Conservation (phyloP, 306 rosid genomes). For the Dalbergia cochinchinensis region DNA sequence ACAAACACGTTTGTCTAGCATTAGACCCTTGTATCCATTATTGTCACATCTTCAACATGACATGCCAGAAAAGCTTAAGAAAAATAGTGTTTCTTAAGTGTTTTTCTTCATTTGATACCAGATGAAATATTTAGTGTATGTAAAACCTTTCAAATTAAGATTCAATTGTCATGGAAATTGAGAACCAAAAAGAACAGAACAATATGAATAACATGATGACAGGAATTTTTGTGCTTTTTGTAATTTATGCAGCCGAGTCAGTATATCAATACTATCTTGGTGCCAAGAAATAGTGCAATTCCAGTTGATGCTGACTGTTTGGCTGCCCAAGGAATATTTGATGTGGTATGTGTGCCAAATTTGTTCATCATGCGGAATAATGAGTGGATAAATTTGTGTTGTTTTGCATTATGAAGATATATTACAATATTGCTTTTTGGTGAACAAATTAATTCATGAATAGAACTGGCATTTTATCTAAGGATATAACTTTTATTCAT, state of each 20-base stretch:
- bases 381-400: conserved; percentile 15
- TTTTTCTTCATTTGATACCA: conserved; percentile 7
- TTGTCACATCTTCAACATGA: conserved; percentile 7
- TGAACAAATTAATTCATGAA: conserved; percentile 21
- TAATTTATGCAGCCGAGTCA: conserved; percentile 71
- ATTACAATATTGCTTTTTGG: background rate
- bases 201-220: conserved; percentile 4
- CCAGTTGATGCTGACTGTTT: conserved; percentile 64
- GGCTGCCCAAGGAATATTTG: conserved; percentile 79
- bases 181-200: background rate
- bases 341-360: conserved; percentile 71
- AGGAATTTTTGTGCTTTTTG: conserved; percentile 17
- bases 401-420: conserved; percentile 19
- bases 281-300: conserved; percentile 77
- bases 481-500: conserved; percentile 18
- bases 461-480: conserved; percentile 24
- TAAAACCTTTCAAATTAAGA: conserved; percentile 3
- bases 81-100: background rate
- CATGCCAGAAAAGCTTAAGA: conserved; percentile 15
- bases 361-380: conserved; percentile 29
- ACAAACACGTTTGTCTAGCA: conserved; percentile 14
- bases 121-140: conserved; percentile 12
- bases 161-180: conserved; percentile 18
- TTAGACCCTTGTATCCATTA: conserved; percentile 17
- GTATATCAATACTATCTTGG: conserved; percentile 79